Base-by-base conservation (phyloP, 2,329 filamentous ascomycete genomes). In the Metarhizium humberi region DNA sequence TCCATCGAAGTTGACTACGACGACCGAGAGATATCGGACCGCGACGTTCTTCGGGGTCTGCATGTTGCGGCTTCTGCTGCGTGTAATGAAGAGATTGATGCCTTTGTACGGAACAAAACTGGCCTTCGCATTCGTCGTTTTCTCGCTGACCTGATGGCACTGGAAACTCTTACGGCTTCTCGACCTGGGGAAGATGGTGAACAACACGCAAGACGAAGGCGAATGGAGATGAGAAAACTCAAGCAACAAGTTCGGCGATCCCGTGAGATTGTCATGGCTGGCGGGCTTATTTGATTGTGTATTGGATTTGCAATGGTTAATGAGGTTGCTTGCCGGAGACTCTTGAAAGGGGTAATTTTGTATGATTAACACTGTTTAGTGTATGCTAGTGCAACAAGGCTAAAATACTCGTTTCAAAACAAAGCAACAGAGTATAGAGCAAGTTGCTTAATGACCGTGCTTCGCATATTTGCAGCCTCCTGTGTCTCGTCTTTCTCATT, bases 51-150 rank as follows among this genome's bases (percentile, higher is more conserved):
- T 51, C 71, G 74, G 52, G 81, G 80, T 0, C 67, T 84, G 11
- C 77, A 78, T 57, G 74, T 83, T 43, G 79, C 79, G 5, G 74
- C 78, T 34, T 77, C 76, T 5, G 81, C 80, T 11, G 80, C 80
- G 4, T 81, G 79, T 51, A 76, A 83, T 55, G 74, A 79, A 55
- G 68, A 74, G 40, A 73, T 82, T 2, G 79, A 84, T 62, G 71
- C 72, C 0, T 76, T 76, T 64, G 76, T 84, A 54, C 69, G 73
- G 32, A 67, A 75, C 25, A 73, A 74, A 57, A 82, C 78, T 0
- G 81, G 81, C 0, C 62, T 80, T 29, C 69, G 77, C 14, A 73
- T 83, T 49, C 73, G 81, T 38, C 74, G 74, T 6, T 81, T 84
- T 57, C 64, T 84, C 16, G 78, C 78, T 4, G 79, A 81, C 60